Conservation (phyloP, 164 flowering plant genomes). For the Euptelea pleiosperma region DNA sequence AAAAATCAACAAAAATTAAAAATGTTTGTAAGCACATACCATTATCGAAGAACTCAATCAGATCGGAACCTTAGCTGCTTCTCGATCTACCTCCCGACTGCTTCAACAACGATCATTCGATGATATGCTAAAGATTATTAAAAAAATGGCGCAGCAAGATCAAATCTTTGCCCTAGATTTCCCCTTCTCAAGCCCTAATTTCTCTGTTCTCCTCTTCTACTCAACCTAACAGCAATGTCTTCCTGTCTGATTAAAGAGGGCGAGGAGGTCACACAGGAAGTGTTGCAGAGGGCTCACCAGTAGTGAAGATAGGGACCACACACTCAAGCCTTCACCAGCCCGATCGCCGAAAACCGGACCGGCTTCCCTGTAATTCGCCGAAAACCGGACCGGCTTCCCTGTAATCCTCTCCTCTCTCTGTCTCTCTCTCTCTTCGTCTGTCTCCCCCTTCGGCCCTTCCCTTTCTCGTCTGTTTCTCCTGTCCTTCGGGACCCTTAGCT, state of each 20-base stretch:
- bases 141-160: background rate
- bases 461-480: no score
- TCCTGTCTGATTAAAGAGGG: background rate
- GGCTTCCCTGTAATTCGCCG: constrained; percentile 7
- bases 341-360: constrained; percentile 20
- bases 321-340: constrained; percentile 13
- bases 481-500: no score
- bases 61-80: constrained; percentile 9
- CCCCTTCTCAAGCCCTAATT: constrained; percentile 2
- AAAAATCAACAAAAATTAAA: background rate
- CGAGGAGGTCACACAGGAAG: background rate
- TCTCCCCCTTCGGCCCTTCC: background rate
- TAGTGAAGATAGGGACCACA: background rate
- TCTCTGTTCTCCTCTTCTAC: background rate
- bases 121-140: background rate
- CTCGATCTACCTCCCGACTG: constrained; percentile 9
- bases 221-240: background rate
- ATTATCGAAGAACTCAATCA: constrained; percentile 10
- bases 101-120: constrained; percentile 10
- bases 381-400: constrained; percentile 1
- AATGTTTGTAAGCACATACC: constrained; percentile 10
- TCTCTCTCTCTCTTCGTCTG: background rate
- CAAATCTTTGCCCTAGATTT: constrained; percentile 1
- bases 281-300: constrained; percentile 10
- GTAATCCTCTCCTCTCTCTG: background rate